These are phyloP conservation scores for Coccinonectria pachysandricola DNA, from an alignment of 2,329 filamentous ascomycete species.

Conservation along the genomic window DNA sequence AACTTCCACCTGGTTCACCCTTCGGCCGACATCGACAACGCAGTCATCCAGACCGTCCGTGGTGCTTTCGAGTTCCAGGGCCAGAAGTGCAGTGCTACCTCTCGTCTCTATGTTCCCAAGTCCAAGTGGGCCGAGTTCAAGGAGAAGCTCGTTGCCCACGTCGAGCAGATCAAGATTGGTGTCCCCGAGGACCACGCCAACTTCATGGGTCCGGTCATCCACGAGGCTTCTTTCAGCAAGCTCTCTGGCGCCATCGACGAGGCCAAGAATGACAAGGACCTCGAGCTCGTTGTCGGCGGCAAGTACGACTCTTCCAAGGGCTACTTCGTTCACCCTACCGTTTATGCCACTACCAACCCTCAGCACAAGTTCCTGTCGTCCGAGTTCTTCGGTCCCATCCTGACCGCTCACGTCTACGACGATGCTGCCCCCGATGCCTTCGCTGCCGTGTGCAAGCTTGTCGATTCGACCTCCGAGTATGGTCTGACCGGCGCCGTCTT, in stretches of 20 bases:
- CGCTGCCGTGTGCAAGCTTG: conserved; percentile 45
- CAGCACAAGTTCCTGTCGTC: conserved; percentile 63
- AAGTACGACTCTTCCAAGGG: conserved; percentile 68
- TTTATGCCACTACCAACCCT: conserved; percentile 67
- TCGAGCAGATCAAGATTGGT: conserved; percentile 60
- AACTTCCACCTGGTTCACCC: conserved; percentile 82
- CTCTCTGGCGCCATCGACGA: conserved; percentile 66
- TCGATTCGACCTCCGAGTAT: conserved; percentile 67
- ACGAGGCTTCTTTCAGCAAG: conserved; percentile 72
- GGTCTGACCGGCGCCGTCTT: conserved; percentile 70
- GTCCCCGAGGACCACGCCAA: conserved; percentile 58
- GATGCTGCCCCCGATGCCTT: conserved; percentile 52
- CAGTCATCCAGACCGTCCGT: conserved; percentile 71
- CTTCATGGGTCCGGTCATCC: conserved; percentile 84
- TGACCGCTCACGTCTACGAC: conserved; percentile 68
- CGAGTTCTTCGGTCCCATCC: conserved; percentile 75
- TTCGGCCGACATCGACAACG: conserved; percentile 68
- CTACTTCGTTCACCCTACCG: conserved; percentile 75
- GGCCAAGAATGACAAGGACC: conserved; percentile 63
- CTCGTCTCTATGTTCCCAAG: conserved; percentile 65
- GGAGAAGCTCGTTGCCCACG: conserved; percentile 55
- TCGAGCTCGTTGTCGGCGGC: conserved; percentile 66
- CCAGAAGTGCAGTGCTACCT: conserved; percentile 84
- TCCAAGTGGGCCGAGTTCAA: conserved; percentile 67
- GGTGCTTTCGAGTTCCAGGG: conserved; percentile 87